These are phyloP conservation scores for Maudiozyma bulderi DNA, from an alignment of 805 yeast species.

Conservation along the genomic window DNA sequence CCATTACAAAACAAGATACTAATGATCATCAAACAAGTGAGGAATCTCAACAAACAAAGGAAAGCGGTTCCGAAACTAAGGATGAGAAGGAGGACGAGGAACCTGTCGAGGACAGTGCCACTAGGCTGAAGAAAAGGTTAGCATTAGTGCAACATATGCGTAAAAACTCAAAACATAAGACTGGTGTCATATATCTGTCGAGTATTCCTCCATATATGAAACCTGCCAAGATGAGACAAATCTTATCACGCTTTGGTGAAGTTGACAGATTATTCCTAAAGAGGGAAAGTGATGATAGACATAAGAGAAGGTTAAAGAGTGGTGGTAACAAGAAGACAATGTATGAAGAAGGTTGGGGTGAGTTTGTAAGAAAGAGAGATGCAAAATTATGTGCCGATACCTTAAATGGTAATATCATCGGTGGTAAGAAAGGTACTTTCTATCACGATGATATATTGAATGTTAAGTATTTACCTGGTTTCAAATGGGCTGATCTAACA, in stretches of 20 bases:
- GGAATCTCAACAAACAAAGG: too few relatives aligned
- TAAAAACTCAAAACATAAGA: conserved; percentile 44
- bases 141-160: conserved; percentile 36
- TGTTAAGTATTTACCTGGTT: conserved; percentile 78
- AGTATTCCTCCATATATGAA: conserved; percentile 95
- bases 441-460: conserved; percentile 92
- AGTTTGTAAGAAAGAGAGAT: conserved; percentile 69
- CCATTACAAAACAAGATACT: not conserved
- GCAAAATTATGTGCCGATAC: conserved; percentile 85
- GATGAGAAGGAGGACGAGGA: conserved; percentile 1
- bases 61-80: not conserved
- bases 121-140: conserved; percentile 38
- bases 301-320: conserved; percentile 60
- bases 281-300: conserved; percentile 65
- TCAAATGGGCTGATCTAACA: conserved; percentile 92
- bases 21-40: too few relatives aligned
- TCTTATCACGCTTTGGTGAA: conserved; percentile 72
- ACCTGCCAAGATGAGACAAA: conserved; percentile 79
- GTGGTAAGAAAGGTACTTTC: conserved; percentile 84
- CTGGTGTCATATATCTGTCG: conserved; percentile 91
- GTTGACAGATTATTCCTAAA: conserved; percentile 80
- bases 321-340: conserved; percentile 89
- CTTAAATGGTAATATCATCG: conserved; percentile 78
- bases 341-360: conserved; percentile 96
- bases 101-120: conserved; percentile 4